Conservation (phyloP, 805 yeast species). For the Metschnikowia similis region DNA sequence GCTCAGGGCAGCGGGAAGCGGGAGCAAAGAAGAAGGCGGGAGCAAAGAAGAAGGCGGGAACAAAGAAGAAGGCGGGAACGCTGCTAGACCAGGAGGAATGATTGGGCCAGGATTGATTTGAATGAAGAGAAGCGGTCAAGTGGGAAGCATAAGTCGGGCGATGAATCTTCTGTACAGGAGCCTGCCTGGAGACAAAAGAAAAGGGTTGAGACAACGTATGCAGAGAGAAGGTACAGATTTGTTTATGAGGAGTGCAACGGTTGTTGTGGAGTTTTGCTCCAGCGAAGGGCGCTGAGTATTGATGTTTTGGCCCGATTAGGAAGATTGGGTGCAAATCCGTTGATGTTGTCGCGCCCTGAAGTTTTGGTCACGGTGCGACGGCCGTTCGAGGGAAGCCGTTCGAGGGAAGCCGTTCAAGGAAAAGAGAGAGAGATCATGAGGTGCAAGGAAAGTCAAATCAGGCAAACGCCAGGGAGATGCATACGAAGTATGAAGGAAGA, state of each 20-base stretch:
- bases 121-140: not conserved
- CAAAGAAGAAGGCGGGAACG: no score
- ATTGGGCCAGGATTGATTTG: not conserved
- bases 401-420: no score
- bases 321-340: constrained; percentile 12
- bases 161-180: not conserved
- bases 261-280: not conserved
- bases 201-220: not conserved
- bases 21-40: no score
- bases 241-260: not conserved
- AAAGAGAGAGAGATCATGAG: no score
- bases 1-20: not conserved
- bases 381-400: not conserved
- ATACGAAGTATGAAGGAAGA: no score
- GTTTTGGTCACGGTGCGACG: not conserved
- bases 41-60: no score
- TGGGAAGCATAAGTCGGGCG: no score
- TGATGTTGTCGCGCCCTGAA: constrained; percentile 12
- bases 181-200: not conserved
- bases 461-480: no score
- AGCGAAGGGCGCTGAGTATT: constrained; percentile 5
- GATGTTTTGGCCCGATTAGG: constrained; percentile 9
- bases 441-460: no score
- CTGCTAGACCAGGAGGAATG: not conserved
- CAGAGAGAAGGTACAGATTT: constrained; percentile 6